Conservation (phyloP, 495 filamentous ascomycete genomes). For the Pseudoneurospora amorphoporcata region DNA sequence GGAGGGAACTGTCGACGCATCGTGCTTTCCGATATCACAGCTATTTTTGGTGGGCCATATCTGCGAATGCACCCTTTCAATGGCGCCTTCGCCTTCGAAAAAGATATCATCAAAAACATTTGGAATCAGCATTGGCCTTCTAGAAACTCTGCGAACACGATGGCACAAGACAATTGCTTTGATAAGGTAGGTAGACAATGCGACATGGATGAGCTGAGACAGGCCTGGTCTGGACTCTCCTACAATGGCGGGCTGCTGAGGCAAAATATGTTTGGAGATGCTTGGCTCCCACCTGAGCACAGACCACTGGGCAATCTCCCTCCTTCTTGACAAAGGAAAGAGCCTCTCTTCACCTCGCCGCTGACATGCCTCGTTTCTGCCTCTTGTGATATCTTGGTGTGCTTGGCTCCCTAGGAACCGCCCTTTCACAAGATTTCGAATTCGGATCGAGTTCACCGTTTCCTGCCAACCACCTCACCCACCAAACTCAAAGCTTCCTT, state of each 20-base stretch:
- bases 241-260: background rate
- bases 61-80: background rate
- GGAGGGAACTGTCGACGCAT: background rate
- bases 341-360: background rate
- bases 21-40: background rate
- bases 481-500: background rate
- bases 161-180: background rate
- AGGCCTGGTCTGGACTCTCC: background rate
- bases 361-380: background rate
- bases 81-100: background rate
- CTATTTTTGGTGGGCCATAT: background rate
- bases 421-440: background rate
- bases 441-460: background rate
- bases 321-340: background rate
- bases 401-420: background rate
- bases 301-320: background rate
- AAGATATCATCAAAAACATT: background rate
- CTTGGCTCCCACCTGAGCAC: background rate
- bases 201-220: background rate
- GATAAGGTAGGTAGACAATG: no score
- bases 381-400: background rate
- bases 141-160: background rate
- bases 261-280: background rate
- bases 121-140: background rate
- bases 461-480: background rate